These are phyloP conservation scores for Septoria linicola DNA, from an alignment of 2,329 filamentous ascomycete species.

Conservation along the genomic window DNA sequence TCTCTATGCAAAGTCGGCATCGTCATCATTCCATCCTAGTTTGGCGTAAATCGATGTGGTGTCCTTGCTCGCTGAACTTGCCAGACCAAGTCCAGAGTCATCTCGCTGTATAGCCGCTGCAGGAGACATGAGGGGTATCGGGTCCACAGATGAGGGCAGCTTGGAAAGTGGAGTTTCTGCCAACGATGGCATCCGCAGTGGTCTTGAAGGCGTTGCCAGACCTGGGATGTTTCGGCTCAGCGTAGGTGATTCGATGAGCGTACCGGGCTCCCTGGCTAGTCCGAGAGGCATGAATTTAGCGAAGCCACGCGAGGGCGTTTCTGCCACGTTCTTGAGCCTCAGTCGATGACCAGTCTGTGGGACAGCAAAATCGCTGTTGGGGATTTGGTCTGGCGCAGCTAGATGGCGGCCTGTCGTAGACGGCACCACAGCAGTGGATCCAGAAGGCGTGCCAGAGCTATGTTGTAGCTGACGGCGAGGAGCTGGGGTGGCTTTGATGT, in stretches of 20 bases:
- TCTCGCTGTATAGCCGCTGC: constrained; percentile 1
- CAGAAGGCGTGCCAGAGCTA: constrained; percentile 31
- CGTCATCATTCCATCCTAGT: constrained; percentile 50
- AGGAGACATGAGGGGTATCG: constrained; percentile 1
- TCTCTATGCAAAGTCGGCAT: constrained; percentile 36
- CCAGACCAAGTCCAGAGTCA: constrained; percentile 12
- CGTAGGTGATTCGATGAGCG: constrained; percentile 26
- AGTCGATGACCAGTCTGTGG: constrained; percentile 32
- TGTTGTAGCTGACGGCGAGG: constrained; percentile 21
- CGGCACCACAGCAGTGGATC: constrained; percentile 40
- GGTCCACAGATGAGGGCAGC: not conserved
- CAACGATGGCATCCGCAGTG: constrained; percentile 24
- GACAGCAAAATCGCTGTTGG: constrained; percentile 31
- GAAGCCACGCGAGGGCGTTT: constrained; percentile 46
- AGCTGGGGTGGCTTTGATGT: constrained; percentile 33
- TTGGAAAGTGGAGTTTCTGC: constrained; percentile 13
- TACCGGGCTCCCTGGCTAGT: constrained; percentile 25
- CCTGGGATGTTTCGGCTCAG: constrained; percentile 20
- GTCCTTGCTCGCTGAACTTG: constrained; percentile 6
- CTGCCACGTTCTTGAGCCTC: constrained; percentile 36
- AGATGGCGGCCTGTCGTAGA: constrained; percentile 42
- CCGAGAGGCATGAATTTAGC: constrained; percentile 34
- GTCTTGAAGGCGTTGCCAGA: constrained; percentile 20
- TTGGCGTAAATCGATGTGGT: constrained; percentile 40
- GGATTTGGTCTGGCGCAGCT: constrained; percentile 20